A percentile compares a stretch with the other conserved stretches of the same genome.
phyloP scores from a whole-genome alignment of 495 filamentous ascomycete species.

The Hypoxylon perforatum region DNA sequence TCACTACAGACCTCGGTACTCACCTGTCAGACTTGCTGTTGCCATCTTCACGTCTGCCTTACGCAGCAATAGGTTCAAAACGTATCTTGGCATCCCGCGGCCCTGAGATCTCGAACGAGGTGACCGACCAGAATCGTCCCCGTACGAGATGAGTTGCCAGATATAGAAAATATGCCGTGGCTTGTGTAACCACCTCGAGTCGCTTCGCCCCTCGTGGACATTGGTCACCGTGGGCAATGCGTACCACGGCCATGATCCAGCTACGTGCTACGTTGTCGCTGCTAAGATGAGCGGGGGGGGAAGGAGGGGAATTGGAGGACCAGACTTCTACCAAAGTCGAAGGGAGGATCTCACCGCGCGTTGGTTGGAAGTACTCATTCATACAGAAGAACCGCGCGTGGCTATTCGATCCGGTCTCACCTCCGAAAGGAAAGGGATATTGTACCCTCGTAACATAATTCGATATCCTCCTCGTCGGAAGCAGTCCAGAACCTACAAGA shows the following conservation, averaged over 20 bases:
- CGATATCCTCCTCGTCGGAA: background rate
- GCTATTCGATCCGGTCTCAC: slow-evolving; percentile 6
- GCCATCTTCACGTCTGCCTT: slow-evolving; percentile 24
- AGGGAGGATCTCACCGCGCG: slow-evolving; percentile 15
- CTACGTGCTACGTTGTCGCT: slow-evolving; percentile 29
- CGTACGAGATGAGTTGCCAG: slow-evolving; percentile 19
- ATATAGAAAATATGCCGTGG: slow-evolving; percentile 35
- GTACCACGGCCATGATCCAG: slow-evolving; percentile 29
- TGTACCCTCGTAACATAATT: background rate
- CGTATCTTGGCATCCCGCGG: slow-evolving; percentile 19
- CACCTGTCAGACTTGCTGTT: slow-evolving; percentile 17
- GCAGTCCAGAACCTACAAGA: background rate
- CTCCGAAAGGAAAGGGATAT: slow-evolving; percentile 1
- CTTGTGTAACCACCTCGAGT: slow-evolving; percentile 31
- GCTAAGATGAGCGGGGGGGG: slow-evolving; percentile 32
- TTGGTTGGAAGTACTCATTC: slow-evolving; percentile 12
- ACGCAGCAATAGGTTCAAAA: slow-evolving; percentile 15
- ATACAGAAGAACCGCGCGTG: slow-evolving; percentile 4
- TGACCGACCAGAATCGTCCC: background rate
- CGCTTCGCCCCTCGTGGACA: slow-evolving; percentile 31
- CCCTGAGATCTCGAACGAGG: slow-evolving; percentile 7
- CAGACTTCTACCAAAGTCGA: slow-evolving; percentile 12
- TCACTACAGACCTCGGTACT: slow-evolving; percentile 13
- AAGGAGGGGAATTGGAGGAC: slow-evolving; percentile 16
- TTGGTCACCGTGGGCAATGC: slow-evolving; percentile 23